Evolutionary conservation across 1,284 basidiomycete genomes (phyloP), one percentile per base, ranked within the genome.

Genomic region (Ustilago cynodontis): DNA sequence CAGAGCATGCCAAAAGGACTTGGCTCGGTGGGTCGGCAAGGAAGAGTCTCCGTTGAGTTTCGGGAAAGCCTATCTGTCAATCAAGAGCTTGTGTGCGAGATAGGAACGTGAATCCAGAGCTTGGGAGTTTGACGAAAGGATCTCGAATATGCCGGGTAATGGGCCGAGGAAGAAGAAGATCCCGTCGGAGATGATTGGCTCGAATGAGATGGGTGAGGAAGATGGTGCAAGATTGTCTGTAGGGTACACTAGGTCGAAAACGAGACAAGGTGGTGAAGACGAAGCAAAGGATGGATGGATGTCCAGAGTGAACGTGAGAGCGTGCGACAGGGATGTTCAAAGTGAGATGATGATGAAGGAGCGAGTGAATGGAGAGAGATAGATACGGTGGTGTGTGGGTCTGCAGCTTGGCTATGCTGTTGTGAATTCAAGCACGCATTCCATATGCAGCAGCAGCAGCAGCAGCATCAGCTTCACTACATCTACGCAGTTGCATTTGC

Each of bases 11-110:
- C 10, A 20, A 49, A 13, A 49, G n/a, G 41, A 26, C 47, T 49
- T 49, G 47, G 47, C 20, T 49, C 47, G 47, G 47, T 49, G 47
- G 47, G 47, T 24, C 26, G n/a, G 41, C 18, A 20, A 43, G 41
- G 41, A 43, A 43, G 16, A 49, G 47, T 49, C 13, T 49, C 47
- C 13, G 47, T 28, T 49, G 7, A 13, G 24, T 3, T 26, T 49
- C 47, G 43, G 20, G 43, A 14, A 47, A 47, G 43, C 43, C 43
- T 47, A 20, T 11, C 41, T n/a, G 41, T 11, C 41, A 10, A 20
- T 20, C n/a, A 20, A n/a, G 26, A 28, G 47, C 22, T 49, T 49
- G 47, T 49, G 24, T 28, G 22, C 14, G 26, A 49, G 22, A 28
- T 49, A 49, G 47, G 47, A 49, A 49, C 47, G 24, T 26, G 45